A percentile compares a stretch with the other conserved stretches of the same genome.
phyloP scores from a whole-genome alignment of 1,139 yeast genomes.

The Geotrichum fermentans region DNA sequence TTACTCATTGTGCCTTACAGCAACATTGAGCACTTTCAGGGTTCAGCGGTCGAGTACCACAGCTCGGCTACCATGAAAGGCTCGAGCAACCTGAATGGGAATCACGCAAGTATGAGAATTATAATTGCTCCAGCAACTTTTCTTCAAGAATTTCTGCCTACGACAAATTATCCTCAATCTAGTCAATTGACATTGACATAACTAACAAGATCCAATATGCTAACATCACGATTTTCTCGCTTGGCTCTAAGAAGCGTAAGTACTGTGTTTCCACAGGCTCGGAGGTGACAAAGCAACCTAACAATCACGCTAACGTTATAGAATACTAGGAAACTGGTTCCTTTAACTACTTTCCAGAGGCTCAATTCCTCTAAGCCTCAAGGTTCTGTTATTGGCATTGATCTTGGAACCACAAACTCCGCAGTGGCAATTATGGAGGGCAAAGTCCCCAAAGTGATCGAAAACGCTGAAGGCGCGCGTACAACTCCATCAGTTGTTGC shows the following conservation, averaged over 20 bases:
- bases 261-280: too few relatives aligned
- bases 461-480: slow-evolving; percentile 98
- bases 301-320: not conserved
- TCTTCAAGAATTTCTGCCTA: too few relatives aligned
- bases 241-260: slow-evolving; percentile 20
- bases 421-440: slow-evolving; percentile 99
- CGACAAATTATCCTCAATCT: too few relatives aligned
- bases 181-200: too few relatives aligned
- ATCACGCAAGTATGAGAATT: too few relatives aligned
- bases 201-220: too few relatives aligned
- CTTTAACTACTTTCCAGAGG: slow-evolving; percentile 39
- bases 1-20: too few relatives aligned
- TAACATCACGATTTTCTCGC: slow-evolving; percentile 21
- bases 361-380: slow-evolving; percentile 37
- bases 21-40: too few relatives aligned
- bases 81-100: too few relatives aligned
- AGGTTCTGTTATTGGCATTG: slow-evolving; percentile 84
- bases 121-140: too few relatives aligned
- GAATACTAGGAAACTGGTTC: not conserved
- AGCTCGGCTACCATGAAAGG: too few relatives aligned
- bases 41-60: too few relatives aligned
- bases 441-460: slow-evolving; percentile 90
- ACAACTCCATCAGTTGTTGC: slow-evolving; percentile 99
- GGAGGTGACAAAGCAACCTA: not conserved
- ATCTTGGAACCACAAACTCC: slow-evolving; percentile 98